A percentile compares a stretch with the other conserved stretches of the same genome.
Evolutionary conservation across 2,329 filamentous ascomycete genomes (phyloP).

Genomic region (Trichoderma sp.): DNA sequence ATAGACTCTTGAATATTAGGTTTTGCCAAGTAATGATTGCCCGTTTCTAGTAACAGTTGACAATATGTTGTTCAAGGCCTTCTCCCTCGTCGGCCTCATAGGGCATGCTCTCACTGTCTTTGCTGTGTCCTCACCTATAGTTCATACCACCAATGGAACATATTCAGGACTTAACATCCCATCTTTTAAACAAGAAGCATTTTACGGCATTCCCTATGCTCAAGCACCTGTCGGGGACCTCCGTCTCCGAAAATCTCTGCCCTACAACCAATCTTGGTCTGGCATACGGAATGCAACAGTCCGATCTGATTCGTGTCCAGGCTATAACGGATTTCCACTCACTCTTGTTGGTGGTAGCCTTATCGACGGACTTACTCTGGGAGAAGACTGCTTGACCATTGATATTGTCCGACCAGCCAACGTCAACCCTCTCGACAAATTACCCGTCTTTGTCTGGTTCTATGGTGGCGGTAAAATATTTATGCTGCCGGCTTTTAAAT

Average conservation of each 20-base stretch:
- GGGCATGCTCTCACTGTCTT: not conserved
- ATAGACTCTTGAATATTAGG: not conserved
- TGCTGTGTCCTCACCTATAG: not conserved
- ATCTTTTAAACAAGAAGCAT: constrained; percentile 3
- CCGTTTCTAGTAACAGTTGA: not conserved
- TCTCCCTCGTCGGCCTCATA: not conserved
- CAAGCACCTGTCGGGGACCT: not conserved
- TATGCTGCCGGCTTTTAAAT: not conserved
- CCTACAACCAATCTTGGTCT: constrained; percentile 5
- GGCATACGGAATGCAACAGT: constrained; percentile 2
- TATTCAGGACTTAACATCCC: not conserved
- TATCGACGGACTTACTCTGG: not conserved
- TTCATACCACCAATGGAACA: not conserved
- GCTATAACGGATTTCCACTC: not conserved
- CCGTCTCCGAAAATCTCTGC: not conserved
- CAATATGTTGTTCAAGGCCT: not conserved
- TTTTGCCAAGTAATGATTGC: not conserved
- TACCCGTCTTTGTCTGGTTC: not conserved
- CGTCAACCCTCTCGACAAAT: not conserved
- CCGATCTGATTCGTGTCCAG: constrained; percentile 2
- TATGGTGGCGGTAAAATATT: not conserved
- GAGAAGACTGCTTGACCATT: constrained; percentile 4
- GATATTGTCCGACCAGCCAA: constrained; percentile 2
- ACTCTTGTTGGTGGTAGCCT: not conserved
- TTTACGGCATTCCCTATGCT: constrained; percentile 3